A percentile compares a stretch with the other conserved stretches of the same genome.
phyloP scores from a whole-genome alignment of 176 grass and related monocot genomes.

The Juncus effusus region DNA sequence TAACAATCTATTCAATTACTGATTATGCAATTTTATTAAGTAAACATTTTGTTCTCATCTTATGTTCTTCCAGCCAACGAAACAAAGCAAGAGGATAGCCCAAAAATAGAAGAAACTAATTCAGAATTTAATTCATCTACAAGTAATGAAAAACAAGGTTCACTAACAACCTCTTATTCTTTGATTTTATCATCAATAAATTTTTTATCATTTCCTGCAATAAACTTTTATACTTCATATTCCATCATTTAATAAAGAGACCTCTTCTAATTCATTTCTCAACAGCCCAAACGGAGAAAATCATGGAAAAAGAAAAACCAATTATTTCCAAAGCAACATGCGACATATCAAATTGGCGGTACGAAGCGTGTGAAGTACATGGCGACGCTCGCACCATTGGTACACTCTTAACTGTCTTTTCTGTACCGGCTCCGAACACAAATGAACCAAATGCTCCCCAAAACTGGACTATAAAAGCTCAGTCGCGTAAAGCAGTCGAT shows the following conservation, averaged over 20 bases:
- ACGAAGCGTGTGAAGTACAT: conserved; percentile 45
- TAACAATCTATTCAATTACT: too few species aligned
- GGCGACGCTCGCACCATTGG: conserved; percentile 53
- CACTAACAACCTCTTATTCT: not conserved
- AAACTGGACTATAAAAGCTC: conserved; percentile 56
- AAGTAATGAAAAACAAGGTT: not conserved
- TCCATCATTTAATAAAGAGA: not conserved
- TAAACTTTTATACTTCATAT: not conserved
- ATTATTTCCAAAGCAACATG: conserved; percentile 47
- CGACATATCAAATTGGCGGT: conserved; percentile 48
- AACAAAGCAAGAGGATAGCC: not conserved
- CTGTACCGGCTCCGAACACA: conserved; percentile 20
- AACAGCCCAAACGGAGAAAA: too few species aligned
- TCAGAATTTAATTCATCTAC: not conserved
- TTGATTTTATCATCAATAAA: not conserved
- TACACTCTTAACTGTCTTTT: conserved; percentile 39
- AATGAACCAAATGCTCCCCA: not conserved
- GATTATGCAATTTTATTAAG: too few species aligned
- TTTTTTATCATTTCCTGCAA: too few species aligned
- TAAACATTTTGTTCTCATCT: not conserved
- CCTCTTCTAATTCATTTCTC: not conserved
- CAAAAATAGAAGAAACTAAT: not conserved
- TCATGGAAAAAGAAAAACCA: not conserved
- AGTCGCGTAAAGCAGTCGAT: conserved; percentile 57
- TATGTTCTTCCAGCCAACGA: not conserved